Base-by-base conservation (phyloP, 805 yeast genomes). In the Starmerella davenportii region DNA sequence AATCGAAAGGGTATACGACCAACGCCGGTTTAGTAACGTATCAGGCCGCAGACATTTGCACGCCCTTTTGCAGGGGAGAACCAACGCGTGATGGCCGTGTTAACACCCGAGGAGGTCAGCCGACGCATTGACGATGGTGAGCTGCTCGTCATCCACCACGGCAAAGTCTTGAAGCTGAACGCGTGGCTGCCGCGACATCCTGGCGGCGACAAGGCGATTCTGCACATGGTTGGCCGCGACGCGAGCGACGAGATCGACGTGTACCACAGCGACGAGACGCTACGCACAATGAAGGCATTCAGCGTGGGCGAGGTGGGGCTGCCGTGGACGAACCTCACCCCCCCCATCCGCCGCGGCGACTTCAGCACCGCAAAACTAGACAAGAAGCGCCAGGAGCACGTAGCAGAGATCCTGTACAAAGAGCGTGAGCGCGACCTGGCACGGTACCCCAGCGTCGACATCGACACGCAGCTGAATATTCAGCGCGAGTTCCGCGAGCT, bases 241-340 rank as follows among this genome's bases (percentile, higher is more conserved):
- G 93, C 93, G 17, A 76, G 90, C 0, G 93, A 81, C 54, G 94
- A 84, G 55, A 81, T 82, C 79, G 69, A 74, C 38, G 84, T 85
- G 7, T 82, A 80, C 51, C 94, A 82, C 53, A 55, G 69, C 33
- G 70, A 65, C 11, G 77, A 70, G 36, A 69, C 90, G 0, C 59
- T 68, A 7, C 35, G 43, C 2, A 56, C 57, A 0, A 76, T 79
- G 55, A 50, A 53, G n/a, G 64, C 57, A 30, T 84, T 69, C 69
- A 67, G 61, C 40, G 66, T 82, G 13, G 95, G 94, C 1, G 53
- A 50, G 11, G 71, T 81, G 5, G 72, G 74, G 39, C 56, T 63
- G 41, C 61, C 61, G 8, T 82, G 94, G 94, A 63, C 62, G 38
- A 78, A 79, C 56, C 58, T 82, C 55, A 54, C 79, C 25, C 94